Base-by-base conservation (phyloP, 495 filamentous ascomycete species). In the Podospora tetraspora region DNA sequence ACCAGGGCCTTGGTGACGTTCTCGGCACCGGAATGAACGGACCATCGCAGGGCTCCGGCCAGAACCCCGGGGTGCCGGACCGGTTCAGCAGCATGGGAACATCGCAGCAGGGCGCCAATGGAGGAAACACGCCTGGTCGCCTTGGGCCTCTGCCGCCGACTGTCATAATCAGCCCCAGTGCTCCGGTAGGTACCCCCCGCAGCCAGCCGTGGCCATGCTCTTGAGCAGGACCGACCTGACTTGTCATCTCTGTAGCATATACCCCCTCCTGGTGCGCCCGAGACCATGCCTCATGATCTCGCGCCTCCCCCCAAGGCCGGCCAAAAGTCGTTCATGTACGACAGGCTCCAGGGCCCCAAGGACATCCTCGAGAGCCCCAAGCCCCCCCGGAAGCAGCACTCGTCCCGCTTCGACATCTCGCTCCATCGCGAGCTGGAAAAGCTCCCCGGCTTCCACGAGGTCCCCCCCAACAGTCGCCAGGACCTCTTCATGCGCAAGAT, bases 401-500 rank as follows among this genome's bases (percentile, higher is more conserved):
- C 96, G 27, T 99, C 95, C 22, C 87, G 96, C 69, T 98, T 99
- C 76, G 94, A 98, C 75, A 95, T 99, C 69, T 99, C 95, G 7
- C 92, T 96, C 66, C 92, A 97, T 76, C 86, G 95, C 71, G 95
- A 99, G 80, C 82, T 99, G 58, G 96, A 98, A 76, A 99, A 99
- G 81, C 83, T 98, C 13, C 93, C 94, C 1, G 94, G 95, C n/a
- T 99, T 99, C 81, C 95, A 98, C 76, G 95, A 99, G 80, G 95
- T 98, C 61, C 90, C 94, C 11, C 96, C 95, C 22, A 94, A 96
- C 70, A 88, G 93, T 43, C 90, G 95, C 63, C 94, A 99, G 81
- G 95, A 98, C 58, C 86, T 99, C 21, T 99, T 99, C 82, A 97
- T 99, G 94, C 93, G 98, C 78, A 99, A 99, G 85, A 96, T 99